Percentiles rank a stretch among this genome's conserved stretches.
These are phyloP conservation scores for Dactylorhiza incarnata DNA, from an alignment of 106 monocot genomes.

Conservation along the genomic window DNA sequence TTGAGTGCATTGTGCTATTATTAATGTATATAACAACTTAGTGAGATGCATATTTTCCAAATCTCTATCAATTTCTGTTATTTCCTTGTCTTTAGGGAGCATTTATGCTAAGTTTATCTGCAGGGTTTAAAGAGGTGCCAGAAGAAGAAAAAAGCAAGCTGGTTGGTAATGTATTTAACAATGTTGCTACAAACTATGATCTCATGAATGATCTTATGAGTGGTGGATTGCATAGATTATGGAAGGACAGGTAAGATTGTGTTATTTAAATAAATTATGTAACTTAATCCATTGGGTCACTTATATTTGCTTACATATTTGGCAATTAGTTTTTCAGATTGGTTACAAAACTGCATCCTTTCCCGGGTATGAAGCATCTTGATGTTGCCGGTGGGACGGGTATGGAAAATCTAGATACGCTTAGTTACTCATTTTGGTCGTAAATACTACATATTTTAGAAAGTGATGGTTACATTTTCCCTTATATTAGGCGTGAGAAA, in stretches of 20 bases:
- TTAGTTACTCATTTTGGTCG: not conserved
- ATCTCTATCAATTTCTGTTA: not conserved
- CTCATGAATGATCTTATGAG: slow-evolving; percentile 99
- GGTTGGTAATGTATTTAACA: slow-evolving; percentile 93
- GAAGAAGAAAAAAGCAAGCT: slow-evolving; percentile 92
- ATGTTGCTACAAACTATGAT: slow-evolving; percentile 85
- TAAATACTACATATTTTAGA: too few relatives aligned
- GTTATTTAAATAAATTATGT: not conserved
- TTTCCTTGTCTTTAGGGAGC: not conserved
- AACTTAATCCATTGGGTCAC: not conserved
- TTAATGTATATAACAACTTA: not conserved
- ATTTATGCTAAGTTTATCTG: not conserved
- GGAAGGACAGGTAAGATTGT: slow-evolving; percentile 78
- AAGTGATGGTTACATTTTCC: too few relatives aligned
- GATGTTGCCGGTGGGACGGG: slow-evolving; percentile 99
- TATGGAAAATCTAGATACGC: slow-evolving; percentile 7
- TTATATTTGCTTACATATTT: not conserved
- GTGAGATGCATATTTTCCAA: not conserved
- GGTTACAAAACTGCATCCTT: slow-evolving; percentile 80
- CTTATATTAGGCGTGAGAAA: too few relatives aligned
- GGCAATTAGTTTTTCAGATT: slow-evolving; percentile 26
- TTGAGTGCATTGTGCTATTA: not conserved
- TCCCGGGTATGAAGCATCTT: slow-evolving; percentile 98
- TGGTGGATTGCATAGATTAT: slow-evolving; percentile 76
- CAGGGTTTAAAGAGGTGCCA: slow-evolving; percentile 79